phyloP scores from a whole-genome alignment of 2,329 filamentous ascomycete genomes.

The Metarhizium robertsii region DNA sequence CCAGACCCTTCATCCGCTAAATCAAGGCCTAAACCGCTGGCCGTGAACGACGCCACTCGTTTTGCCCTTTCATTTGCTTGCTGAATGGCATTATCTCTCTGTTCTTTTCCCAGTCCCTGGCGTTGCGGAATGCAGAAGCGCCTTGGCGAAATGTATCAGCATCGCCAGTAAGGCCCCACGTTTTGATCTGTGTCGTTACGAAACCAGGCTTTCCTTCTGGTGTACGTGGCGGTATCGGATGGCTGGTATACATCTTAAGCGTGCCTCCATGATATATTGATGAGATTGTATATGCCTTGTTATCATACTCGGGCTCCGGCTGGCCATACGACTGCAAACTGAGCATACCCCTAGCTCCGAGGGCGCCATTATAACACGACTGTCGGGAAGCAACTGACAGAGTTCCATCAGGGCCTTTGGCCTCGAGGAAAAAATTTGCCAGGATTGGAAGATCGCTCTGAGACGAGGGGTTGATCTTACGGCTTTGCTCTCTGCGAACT shows the following conservation, averaged over 20 bases:
- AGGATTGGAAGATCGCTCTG: background rate
- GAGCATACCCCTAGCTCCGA: constrained; percentile 24
- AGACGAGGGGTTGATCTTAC: background rate
- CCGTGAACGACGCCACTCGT: background rate
- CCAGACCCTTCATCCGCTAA: background rate
- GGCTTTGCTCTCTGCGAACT: constrained; percentile 11
- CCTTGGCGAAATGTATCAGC: constrained; percentile 1
- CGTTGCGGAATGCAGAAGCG: constrained; percentile 1
- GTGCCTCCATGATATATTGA: background rate
- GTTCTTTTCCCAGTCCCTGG: constrained; percentile 1
- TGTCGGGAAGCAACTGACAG: constrained; percentile 14
- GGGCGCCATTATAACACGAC: constrained; percentile 25
- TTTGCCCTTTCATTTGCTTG: background rate
- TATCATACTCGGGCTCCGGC: background rate
- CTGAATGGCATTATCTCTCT: background rate
- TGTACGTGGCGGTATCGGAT: background rate
- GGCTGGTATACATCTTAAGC: constrained; percentile 2
- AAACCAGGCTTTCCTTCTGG: background rate
- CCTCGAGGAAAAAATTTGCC: background rate
- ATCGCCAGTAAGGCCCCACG: background rate
- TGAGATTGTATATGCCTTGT: constrained; percentile 1
- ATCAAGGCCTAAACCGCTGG: background rate
- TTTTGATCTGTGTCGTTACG: background rate
- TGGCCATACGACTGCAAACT: constrained; percentile 22
- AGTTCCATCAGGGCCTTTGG: background rate